Base-by-base conservation (phyloP, 352 stramenopile species). In the Saprolegnia diclina region DNA sequence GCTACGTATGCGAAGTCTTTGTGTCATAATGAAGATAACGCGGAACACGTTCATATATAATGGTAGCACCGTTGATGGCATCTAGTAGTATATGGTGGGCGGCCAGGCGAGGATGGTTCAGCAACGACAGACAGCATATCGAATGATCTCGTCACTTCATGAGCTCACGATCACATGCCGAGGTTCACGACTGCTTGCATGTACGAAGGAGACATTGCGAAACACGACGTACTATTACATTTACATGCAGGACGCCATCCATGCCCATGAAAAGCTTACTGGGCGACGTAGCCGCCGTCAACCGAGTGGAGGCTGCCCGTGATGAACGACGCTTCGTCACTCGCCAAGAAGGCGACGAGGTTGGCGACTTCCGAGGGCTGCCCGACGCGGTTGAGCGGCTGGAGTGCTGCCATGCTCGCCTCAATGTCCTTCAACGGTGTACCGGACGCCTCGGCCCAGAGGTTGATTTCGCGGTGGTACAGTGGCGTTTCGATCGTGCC, bases 401-500 rank as follows among this genome's bases (percentile, higher is more conserved):
- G 63, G 35, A 69, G 29, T 10, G 32, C 53, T 3, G 42, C 63
- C 63, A 69, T 69, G 45, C 22, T 63, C 9, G 53, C 21, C 13
- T 69, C 29, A 52, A 92, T 84, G 44, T 76, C 84, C 7, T 72
- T 56, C 11, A 90, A 66, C 10, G 87, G 75, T 2, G 76, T 79
- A 0, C 83, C 77, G 37, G 74, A 78, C 18, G 83, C 78, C 40
- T 74, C 72, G 6, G 84, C 77, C 0, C 74, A 64, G 80, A 92
- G 84, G 0, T 76, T 64, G 16, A 78, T 76, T 11, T 85, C 93
- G 29, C 63, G 63, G 40, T 52, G 63, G 29, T 69, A 69, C 87
- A 96, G 92, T 63, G 89, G 82, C 0, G 88, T 96, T 14, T 73
- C 65, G 54, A 96, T 88, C 74, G 89, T 94, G 13, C 88, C 88